phyloP scores from a whole-genome alignment of 75 land plant genomes.

The Cunninghamia lanceolata region DNA sequence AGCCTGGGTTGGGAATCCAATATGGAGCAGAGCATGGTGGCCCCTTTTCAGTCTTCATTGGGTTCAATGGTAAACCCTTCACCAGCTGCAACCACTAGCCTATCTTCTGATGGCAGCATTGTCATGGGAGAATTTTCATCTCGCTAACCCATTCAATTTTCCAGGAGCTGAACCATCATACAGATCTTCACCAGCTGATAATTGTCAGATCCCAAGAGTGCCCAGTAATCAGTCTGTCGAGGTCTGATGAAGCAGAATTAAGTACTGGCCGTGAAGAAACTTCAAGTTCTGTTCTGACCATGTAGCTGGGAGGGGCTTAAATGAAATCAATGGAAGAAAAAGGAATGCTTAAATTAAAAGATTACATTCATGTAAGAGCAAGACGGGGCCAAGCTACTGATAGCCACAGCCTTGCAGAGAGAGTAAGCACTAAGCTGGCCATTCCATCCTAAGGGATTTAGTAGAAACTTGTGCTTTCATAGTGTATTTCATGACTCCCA shows the following conservation, averaged over 20 bases:
- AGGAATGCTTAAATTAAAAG: conserved; percentile 69
- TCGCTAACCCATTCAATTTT: no score
- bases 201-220: conserved; percentile 39
- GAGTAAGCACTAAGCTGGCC: conserved; percentile 32
- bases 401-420: conserved; percentile 93
- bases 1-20: conserved; percentile 45
- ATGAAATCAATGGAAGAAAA: conserved; percentile 38
- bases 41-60: no score
- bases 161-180: conserved; percentile 10
- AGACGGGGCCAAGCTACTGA: conserved; percentile 94
- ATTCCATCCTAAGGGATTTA: not conserved
- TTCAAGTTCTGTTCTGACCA: conserved; percentile 50
- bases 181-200: conserved; percentile 15
- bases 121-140: no score
- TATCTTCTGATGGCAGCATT: no score
- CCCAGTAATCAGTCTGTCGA: conserved; percentile 30
- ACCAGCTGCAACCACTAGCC: no score
- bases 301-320: conserved; percentile 20
- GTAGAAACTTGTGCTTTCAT: no score
- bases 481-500: not conserved
- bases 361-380: conserved; percentile 92
- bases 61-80: no score
- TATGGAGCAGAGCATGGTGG: conserved; percentile 32
- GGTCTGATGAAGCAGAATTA: conserved; percentile 48
- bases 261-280: conserved; percentile 52